These are phyloP conservation scores for Aspergillus diversus DNA, from an alignment of 495 filamentous ascomycete species.

Conservation along the genomic window DNA sequence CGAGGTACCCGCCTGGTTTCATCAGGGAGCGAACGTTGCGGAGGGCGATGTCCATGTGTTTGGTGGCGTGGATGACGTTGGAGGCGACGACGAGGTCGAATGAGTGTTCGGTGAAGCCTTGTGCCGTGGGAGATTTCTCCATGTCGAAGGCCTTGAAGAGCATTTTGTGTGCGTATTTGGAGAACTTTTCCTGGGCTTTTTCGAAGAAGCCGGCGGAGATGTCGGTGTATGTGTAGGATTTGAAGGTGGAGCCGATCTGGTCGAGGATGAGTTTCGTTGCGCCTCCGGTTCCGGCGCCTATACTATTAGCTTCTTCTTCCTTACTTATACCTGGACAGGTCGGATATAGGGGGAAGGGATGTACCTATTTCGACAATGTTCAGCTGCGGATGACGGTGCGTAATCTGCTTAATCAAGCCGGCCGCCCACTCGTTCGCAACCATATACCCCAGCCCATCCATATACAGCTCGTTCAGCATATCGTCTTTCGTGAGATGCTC, in stretches of 20 bases:
- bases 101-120: slow-evolving; percentile 20
- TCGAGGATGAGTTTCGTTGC: not conserved
- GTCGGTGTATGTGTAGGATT: slow-evolving; percentile 5
- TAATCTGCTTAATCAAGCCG: not conserved
- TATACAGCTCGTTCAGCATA: not conserved
- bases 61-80: slow-evolving; percentile 26
- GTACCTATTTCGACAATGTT: not conserved
- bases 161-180: too few species aligned
- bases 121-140: slow-evolving; percentile 5
- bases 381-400: not conserved
- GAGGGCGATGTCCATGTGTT: slow-evolving; percentile 18
- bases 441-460: not conserved
- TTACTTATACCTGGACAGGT: too few species aligned
- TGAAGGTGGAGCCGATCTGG: not conserved
- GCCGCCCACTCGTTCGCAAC: not conserved
- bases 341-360: too few species aligned
- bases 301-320: too few species aligned
- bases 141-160: slow-evolving; percentile 19
- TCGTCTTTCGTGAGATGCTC: not conserved
- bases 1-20: slow-evolving; percentile 27
- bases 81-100: slow-evolving; percentile 30
- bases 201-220: slow-evolving; percentile 45
- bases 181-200: slow-evolving; percentile 24
- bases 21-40: slow-evolving; percentile 20
- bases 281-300: not conserved